Evolutionary conservation across 331 rosid species (phyloP).

Genomic region (Pyracantha coccinea): DNA sequence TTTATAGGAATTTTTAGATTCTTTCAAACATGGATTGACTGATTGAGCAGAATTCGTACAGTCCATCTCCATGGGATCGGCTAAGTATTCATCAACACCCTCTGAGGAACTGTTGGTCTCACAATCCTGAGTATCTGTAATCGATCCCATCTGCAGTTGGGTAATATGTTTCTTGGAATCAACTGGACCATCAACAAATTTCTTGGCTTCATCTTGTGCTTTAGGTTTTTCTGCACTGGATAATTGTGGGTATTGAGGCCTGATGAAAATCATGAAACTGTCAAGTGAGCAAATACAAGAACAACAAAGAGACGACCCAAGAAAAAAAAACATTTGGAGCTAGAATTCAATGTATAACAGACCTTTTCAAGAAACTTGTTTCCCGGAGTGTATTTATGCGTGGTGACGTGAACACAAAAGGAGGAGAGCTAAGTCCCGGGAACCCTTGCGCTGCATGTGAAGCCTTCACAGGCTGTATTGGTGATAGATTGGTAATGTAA

Average conservation of each 20-base stretch:
- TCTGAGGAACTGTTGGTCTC: conserved; percentile 14
- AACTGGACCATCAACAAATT: conserved; percentile 15
- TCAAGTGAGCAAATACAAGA: background rate
- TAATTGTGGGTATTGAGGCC: conserved; percentile 26
- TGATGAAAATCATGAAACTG: conserved; percentile 8
- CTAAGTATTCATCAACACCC: conserved; percentile 41
- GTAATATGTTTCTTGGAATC: conserved; percentile 8
- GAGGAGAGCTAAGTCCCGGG: conserved; percentile 39
- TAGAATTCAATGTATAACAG: background rate
- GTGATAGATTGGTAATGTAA: conserved; percentile 34
- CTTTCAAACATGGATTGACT: conserved; percentile 22
- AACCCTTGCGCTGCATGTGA: conserved; percentile 22
- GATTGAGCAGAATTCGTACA: conserved; percentile 12
- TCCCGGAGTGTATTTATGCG: conserved; percentile 25
- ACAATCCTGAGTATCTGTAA: background rate
- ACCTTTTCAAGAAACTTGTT: conserved; percentile 35
- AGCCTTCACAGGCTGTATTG: conserved; percentile 32
- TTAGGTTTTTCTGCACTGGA: conserved; percentile 13
- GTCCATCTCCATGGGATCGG: conserved; percentile 42
- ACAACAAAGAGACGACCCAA: background rate
- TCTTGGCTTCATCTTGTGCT: conserved; percentile 19
- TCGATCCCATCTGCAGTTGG: conserved; percentile 8
- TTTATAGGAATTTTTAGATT: conserved; percentile 14
- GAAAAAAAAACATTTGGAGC: background rate
- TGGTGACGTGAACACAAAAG: conserved; percentile 45